Evolutionary conservation across 2,329 filamentous ascomycete genomes (phyloP).

Genomic region (Tothia fuscella): DNA sequence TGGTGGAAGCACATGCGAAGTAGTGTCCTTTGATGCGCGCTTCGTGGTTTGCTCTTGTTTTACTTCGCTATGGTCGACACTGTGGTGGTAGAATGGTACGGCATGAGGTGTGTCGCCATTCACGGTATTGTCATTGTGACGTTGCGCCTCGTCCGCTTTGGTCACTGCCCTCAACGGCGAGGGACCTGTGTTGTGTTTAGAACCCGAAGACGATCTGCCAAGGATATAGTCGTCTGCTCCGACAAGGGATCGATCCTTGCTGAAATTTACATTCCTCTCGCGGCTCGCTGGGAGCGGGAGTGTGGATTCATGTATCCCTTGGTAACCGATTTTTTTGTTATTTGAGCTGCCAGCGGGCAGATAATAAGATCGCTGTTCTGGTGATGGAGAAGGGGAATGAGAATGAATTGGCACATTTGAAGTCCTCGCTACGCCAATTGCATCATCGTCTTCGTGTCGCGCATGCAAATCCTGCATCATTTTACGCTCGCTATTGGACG

Average conservation of each 20-base stretch:
- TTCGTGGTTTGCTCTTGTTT: background rate
- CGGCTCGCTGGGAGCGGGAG: no score
- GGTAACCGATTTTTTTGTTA: no score
- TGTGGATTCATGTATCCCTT: no score
- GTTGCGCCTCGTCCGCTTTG: background rate
- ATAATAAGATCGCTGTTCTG: constrained; percentile 10
- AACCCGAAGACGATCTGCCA: background rate
- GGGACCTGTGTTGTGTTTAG: constrained; percentile 5
- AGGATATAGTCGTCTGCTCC: constrained; percentile 6
- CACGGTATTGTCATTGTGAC: background rate
- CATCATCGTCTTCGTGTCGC: constrained; percentile 16
- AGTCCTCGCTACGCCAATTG: constrained; percentile 32
- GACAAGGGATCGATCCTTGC: background rate
- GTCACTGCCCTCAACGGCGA: constrained; percentile 3
- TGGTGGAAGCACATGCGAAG: background rate
- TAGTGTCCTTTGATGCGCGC: background rate
- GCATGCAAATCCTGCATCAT: no score
- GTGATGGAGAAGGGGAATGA: constrained; percentile 11
- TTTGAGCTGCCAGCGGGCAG: constrained; percentile 1
- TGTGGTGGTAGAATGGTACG: constrained; percentile 9
- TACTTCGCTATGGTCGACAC: background rate
- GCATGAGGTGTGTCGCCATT: constrained; percentile 6
- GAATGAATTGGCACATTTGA: constrained; percentile 25
- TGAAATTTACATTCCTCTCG: no score
- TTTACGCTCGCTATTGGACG: no score